Percentiles rank a stretch among this genome's conserved stretches.
Conservation (phyloP, 495 filamentous ascomycete species). For the Oidiodendron maius region DNA sequence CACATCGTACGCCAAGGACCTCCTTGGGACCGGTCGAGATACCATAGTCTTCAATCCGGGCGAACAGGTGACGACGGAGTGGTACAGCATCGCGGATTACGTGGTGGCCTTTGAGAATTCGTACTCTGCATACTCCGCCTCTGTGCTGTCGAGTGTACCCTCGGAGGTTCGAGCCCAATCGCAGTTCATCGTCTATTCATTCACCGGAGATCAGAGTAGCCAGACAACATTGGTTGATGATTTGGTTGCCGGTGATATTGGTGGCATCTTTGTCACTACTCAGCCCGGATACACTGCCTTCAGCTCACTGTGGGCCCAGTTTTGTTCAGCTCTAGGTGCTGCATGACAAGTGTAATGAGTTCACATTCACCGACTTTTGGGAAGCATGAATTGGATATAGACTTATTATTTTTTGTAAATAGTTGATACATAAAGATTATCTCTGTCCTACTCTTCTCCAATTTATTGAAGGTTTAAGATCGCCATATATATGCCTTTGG, state of each 20-base stretch:
- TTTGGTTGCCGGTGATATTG: not conserved
- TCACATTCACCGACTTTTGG: too few relatives aligned
- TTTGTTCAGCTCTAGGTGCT: too few relatives aligned
- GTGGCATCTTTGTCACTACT: conserved; percentile 1
- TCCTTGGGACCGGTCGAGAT: not conserved
- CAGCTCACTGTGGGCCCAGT: not conserved
- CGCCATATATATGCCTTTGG: too few relatives aligned
- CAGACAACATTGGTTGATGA: not conserved
- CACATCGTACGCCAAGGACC: not conserved
- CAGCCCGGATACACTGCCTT: not conserved
- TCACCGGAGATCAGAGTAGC: not conserved
- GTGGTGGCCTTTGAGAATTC: not conserved
- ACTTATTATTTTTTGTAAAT: too few relatives aligned
- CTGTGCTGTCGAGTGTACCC: not conserved
- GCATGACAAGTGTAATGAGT: too few relatives aligned
- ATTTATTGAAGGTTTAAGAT: too few relatives aligned
- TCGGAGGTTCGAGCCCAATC: not conserved
- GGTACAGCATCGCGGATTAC: conserved; percentile 2
- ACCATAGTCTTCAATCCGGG: conserved; percentile 1
- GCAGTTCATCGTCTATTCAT: conserved; percentile 5
- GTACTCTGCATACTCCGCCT: not conserved
- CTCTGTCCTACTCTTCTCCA: too few relatives aligned
- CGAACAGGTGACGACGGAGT: not conserved
- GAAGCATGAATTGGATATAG: too few relatives aligned
- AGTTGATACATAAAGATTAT: too few relatives aligned